Evolutionary conservation across 75 land plant species (phyloP).

Genomic region (Pseudotsuga menziesii): DNA sequence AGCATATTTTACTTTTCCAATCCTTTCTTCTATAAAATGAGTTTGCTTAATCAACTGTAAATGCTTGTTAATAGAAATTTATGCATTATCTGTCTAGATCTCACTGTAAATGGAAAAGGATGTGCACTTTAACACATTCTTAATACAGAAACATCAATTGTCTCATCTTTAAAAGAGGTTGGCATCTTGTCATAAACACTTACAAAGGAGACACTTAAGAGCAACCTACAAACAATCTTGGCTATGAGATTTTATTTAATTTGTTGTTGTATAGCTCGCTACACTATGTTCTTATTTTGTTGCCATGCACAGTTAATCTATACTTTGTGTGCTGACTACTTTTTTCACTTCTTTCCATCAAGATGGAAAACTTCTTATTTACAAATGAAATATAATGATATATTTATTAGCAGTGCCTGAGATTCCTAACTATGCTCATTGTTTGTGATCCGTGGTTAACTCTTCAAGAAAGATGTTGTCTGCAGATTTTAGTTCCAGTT

Average conservation of each 20-base stretch:
- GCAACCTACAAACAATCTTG: not conserved
- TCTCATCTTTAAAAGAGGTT: not conserved
- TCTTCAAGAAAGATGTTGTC: not conserved
- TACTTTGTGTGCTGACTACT: not conserved
- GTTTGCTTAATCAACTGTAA: not conserved
- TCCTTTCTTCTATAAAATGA: not conserved
- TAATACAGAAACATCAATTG: not conserved
- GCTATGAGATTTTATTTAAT: not conserved
- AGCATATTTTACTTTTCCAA: not conserved
- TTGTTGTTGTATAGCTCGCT: not conserved
- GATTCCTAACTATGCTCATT: not conserved
- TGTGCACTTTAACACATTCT: not conserved
- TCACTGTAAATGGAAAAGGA: not conserved
- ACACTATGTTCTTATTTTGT: not conserved
- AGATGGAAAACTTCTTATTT: not conserved
- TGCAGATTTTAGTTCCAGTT: conserved; percentile 89
- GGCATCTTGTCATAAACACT: not conserved
- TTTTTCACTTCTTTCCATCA: not conserved
- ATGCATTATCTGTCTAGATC: not conserved
- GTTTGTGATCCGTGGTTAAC: not conserved
- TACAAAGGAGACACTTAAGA: not conserved
- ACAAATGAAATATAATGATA: not conserved
- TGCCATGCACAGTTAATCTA: not conserved
- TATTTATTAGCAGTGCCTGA: not conserved
- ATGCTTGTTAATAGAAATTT: not conserved